phyloP scores from a whole-genome alignment of 495 filamentous ascomycete genomes.

The Lasiosphaeris hirsuta region DNA sequence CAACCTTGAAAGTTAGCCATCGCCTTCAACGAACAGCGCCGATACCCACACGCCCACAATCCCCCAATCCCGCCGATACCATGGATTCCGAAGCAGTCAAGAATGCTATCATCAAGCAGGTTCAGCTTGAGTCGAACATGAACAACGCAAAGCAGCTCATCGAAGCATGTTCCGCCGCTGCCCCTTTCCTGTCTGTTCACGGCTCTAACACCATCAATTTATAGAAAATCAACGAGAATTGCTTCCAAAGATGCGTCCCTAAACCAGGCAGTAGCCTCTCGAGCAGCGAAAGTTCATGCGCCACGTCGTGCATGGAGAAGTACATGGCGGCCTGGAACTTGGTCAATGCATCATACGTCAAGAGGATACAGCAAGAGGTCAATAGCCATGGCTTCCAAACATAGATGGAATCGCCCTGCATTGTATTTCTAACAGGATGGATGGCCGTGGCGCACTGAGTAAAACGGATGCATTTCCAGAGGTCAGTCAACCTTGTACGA shows the following conservation, averaged over 20 bases:
- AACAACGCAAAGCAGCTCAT: slow-evolving; percentile 72
- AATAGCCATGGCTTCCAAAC: slow-evolving; percentile 15
- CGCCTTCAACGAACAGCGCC: background rate
- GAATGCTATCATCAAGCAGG: slow-evolving; percentile 65
- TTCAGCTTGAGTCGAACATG: slow-evolving; percentile 70
- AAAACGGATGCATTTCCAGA: background rate
- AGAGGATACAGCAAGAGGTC: slow-evolving; percentile 62
- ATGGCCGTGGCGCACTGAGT: background rate
- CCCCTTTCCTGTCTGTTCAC: background rate
- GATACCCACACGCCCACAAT: background rate
- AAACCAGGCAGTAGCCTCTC: slow-evolving; percentile 78
- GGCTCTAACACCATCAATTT: background rate
- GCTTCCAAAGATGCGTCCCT: slow-evolving; percentile 89
- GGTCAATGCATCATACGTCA: slow-evolving; percentile 72
- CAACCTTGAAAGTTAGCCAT: background rate
- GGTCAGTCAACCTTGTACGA: too few species aligned
- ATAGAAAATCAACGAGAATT: slow-evolving; percentile 95
- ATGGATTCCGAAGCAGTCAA: slow-evolving; percentile 56
- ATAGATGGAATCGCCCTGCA: background rate
- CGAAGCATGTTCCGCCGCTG: slow-evolving; percentile 51
- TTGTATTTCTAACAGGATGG: background rate
- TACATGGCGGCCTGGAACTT: slow-evolving; percentile 93
- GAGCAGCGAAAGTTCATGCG: slow-evolving; percentile 68
- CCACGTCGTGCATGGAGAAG: slow-evolving; percentile 91
- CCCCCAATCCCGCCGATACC: slow-evolving; percentile 3